A percentile compares a stretch with the other conserved stretches of the same genome.
phyloP scores from a whole-genome alignment of 148 eudicot species.

The Selenicereus undatus region DNA sequence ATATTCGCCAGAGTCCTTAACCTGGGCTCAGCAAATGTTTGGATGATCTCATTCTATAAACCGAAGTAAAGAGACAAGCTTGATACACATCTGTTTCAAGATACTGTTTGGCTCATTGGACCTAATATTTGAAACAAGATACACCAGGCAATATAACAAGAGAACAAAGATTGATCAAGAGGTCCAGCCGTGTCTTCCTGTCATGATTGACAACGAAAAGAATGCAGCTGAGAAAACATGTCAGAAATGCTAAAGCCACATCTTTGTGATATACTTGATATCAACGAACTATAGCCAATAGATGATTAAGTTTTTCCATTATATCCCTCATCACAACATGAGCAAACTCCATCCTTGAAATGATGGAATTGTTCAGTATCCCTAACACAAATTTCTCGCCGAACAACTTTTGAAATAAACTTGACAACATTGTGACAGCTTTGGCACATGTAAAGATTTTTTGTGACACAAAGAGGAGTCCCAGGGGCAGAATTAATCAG shows the following conservation, averaged over 20 bases:
- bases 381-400: slow-evolving; percentile 80
- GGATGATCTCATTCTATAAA: neutral
- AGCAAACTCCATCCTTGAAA: slow-evolving; percentile 85
- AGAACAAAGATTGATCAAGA: neutral
- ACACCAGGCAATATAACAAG: neutral
- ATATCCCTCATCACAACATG: slow-evolving; percentile 72
- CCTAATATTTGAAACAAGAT: neutral
- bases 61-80: neutral
- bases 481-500: slow-evolving; percentile 80
- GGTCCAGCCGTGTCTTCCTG: neutral
- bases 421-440: slow-evolving; percentile 69
- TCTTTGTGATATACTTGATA: neutral
- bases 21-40: neutral
- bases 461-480: slow-evolving; percentile 76
- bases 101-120: neutral
- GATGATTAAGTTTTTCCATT: slow-evolving; percentile 31
- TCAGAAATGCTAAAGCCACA: neutral
- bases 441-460: slow-evolving; percentile 83
- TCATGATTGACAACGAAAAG: neutral
- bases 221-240: neutral
- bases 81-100: neutral
- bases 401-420: slow-evolving; percentile 68
- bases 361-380: slow-evolving; percentile 78
- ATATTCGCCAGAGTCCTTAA: neutral
- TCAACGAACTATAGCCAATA: neutral